phyloP scores from a whole-genome alignment of 164 flowering plant species.

The Annona cherimola region DNA sequence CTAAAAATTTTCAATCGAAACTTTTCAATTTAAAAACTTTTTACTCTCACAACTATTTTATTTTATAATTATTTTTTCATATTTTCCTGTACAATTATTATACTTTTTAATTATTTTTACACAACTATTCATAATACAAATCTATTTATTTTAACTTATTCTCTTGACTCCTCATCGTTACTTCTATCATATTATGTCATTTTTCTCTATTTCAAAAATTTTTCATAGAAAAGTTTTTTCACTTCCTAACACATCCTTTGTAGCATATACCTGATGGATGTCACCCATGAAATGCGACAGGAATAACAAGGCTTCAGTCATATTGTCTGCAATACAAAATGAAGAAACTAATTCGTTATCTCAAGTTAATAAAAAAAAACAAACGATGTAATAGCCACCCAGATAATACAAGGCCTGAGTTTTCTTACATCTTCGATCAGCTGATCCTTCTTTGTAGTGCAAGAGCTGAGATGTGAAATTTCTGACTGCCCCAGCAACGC shows the following conservation, averaged over 20 bases:
- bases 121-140: too few relatives aligned
- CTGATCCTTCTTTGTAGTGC: constrained; percentile 67
- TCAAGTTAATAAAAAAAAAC: background rate
- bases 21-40: too few relatives aligned
- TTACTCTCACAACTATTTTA: too few relatives aligned
- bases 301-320: constrained; percentile 83
- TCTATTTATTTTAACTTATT: background rate
- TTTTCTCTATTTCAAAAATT: too few relatives aligned
- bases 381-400: background rate
- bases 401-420: background rate
- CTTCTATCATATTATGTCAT: too few relatives aligned
- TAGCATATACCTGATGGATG: constrained; percentile 67
- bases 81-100: too few relatives aligned
- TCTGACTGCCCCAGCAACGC: constrained; percentile 84
- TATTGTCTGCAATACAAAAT: constrained; percentile 46
- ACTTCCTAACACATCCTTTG: background rate
- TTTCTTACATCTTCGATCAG: constrained; percentile 73
- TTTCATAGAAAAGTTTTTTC: too few relatives aligned
- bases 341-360: background rate
- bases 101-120: too few relatives aligned
- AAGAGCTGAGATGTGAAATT: constrained; percentile 81
- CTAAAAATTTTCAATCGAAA: too few relatives aligned
- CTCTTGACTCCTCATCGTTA: too few relatives aligned
- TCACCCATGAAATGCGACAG: constrained; percentile 96
- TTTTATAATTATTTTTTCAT: too few relatives aligned